phyloP scores from a whole-genome alignment of 495 filamentous ascomycete species.

The Glarea lozoyensis region DNA sequence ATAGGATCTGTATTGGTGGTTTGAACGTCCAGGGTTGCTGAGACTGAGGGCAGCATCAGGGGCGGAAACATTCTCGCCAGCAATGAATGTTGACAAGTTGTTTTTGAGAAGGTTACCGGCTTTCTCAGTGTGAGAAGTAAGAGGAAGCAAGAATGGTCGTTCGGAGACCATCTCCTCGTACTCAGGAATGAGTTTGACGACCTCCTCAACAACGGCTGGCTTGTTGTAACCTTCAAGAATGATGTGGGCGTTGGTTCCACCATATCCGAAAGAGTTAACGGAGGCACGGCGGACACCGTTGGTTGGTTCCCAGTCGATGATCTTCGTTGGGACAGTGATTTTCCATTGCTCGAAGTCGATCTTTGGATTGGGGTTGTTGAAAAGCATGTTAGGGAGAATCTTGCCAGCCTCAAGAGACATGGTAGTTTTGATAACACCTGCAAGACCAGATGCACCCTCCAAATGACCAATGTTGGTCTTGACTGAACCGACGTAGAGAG shows the following conservation, averaged over 20 bases:
- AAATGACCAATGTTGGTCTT: slow-evolving; percentile 52
- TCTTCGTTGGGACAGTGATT: slow-evolving; percentile 21
- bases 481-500: slow-evolving; percentile 45
- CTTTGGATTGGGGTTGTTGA: slow-evolving; percentile 39
- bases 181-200: not conserved
- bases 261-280: slow-evolving; percentile 52
- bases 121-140: not conserved
- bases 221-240: slow-evolving; percentile 1
- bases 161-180: not conserved
- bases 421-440: slow-evolving; percentile 46
- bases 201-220: not conserved
- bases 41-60: not conserved
- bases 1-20: not conserved
- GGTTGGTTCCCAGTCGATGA: slow-evolving; percentile 29
- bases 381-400: slow-evolving; percentile 38
- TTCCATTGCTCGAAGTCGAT: slow-evolving; percentile 15
- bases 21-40: not conserved
- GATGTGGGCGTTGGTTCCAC: slow-evolving; percentile 40
- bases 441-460: slow-evolving; percentile 46
- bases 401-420: slow-evolving; percentile 47
- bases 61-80: not conserved
- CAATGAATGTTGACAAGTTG: not conserved
- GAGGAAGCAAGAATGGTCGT: not conserved
- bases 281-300: slow-evolving; percentile 36
- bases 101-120: not conserved